These are phyloP conservation scores for Cladosporium sp. DNA, from an alignment of 2,329 filamentous ascomycete genomes.

Conservation along the genomic window DNA sequence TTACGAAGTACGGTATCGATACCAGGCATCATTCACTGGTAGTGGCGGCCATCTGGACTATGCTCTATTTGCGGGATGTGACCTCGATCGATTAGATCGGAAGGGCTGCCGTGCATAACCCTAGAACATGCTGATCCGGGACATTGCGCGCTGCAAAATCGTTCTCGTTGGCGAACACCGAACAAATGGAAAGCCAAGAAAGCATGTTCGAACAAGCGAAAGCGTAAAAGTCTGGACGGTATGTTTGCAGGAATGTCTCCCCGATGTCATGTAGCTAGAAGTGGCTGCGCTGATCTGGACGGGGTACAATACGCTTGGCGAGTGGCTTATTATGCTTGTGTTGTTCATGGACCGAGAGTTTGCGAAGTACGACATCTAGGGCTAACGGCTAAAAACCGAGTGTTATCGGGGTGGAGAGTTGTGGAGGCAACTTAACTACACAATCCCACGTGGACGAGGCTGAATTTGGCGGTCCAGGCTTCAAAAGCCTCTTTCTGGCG, in stretches of 20 bases:
- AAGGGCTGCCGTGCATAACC: neutral
- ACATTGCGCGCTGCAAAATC: conserved; percentile 1
- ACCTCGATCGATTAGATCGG: conserved; percentile 13
- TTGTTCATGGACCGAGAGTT: neutral
- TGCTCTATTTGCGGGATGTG: neutral
- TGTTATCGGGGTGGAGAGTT: neutral
- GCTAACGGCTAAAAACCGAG: neutral
- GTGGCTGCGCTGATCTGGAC: conserved; percentile 3
- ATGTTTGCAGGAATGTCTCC: neutral
- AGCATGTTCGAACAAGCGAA: conserved; percentile 4
- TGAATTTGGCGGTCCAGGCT: neutral
- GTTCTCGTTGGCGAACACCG: neutral
- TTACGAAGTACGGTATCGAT: neutral
- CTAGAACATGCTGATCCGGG: neutral
- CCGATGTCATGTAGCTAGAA: neutral
- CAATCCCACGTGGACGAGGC: conserved; percentile 2
- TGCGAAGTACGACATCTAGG: neutral
- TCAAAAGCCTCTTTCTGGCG: neutral
- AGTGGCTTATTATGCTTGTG: conserved; percentile 3
- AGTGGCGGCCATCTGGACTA: conserved; percentile 12
- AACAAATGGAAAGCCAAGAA: neutral
- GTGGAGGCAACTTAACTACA: neutral
- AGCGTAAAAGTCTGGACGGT: neutral
- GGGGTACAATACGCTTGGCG: neutral
- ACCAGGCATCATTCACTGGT: neutral